These are phyloP conservation scores for Aaosphaeria pasadenensis DNA, from an alignment of 2,329 filamentous ascomycete species.

Conservation along the genomic window DNA sequence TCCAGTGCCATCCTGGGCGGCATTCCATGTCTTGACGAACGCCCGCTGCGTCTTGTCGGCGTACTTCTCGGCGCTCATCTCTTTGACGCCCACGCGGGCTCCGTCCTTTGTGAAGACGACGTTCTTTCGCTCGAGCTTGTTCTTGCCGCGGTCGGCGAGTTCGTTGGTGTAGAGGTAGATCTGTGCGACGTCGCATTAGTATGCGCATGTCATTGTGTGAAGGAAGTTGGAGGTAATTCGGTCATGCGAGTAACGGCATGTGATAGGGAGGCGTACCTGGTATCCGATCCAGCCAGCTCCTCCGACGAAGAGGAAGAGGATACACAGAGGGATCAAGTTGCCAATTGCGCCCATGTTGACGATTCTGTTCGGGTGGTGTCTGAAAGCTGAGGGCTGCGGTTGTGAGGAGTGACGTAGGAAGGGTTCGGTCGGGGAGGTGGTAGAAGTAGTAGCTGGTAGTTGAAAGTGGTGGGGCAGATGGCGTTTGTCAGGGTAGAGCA, in stretches of 20 bases:
- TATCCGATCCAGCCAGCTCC: slow-evolving; percentile 65
- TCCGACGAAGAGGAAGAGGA: slow-evolving; percentile 59
- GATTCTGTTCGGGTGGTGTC: no score
- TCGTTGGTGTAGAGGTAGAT: slow-evolving; percentile 67
- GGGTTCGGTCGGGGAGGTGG: no score
- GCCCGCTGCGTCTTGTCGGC: slow-evolving; percentile 68
- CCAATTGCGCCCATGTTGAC: slow-evolving; percentile 34
- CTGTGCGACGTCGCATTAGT: slow-evolving; percentile 19
- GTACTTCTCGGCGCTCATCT: slow-evolving; percentile 66
- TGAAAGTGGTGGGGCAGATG: no score
- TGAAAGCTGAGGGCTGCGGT: no score
- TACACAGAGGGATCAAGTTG: slow-evolving; percentile 63
- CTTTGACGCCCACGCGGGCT: slow-evolving; percentile 67
- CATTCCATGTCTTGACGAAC: slow-evolving; percentile 51
- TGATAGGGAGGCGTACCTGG: slow-evolving; percentile 42
- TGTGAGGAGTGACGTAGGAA: no score
- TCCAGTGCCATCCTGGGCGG: slow-evolving; percentile 18
- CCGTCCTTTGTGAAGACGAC: slow-evolving; percentile 74
- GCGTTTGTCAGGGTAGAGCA: no score
- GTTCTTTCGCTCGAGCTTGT: slow-evolving; percentile 73
- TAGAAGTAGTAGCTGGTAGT: no score
- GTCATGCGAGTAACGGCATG: neutral
- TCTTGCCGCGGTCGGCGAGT: slow-evolving; percentile 62
- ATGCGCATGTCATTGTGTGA: neutral
- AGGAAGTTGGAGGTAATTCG: neutral